Percentiles rank a stretch among this genome's conserved stretches.
phyloP scores from a whole-genome alignment of 225 moss, liverwort and hornwort genomes.

The Neckera pumila region DNA sequence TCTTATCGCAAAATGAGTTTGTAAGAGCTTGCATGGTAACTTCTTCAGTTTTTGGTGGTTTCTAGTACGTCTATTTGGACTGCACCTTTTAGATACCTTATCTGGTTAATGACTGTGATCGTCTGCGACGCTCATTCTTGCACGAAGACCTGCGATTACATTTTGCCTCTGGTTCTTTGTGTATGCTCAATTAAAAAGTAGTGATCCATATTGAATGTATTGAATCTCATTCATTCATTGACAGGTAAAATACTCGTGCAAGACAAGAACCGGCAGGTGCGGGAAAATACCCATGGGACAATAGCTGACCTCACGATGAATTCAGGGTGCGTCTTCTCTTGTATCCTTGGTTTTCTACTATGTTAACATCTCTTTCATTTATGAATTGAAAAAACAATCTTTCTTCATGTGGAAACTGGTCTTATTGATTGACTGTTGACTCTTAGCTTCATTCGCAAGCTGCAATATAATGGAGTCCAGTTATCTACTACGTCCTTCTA shows the following conservation, averaged over 20 bases:
- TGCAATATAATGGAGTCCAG: neutral
- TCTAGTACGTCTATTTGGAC: neutral
- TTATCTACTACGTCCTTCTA: neutral
- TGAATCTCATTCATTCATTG: neutral
- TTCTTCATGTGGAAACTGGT: neutral
- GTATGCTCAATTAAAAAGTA: neutral
- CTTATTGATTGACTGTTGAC: neutral
- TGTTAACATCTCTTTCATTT: neutral
- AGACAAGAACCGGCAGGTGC: slow-evolving; percentile 74
- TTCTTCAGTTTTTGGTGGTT: neutral
- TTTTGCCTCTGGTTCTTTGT: neutral
- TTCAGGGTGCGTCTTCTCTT: slow-evolving; percentile 52
- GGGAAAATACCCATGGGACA: slow-evolving; percentile 62
- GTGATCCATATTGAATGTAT: neutral
- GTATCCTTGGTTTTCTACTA: neutral
- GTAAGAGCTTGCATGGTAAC: neutral
- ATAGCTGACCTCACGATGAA: slow-evolving; percentile 63
- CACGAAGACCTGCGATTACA: neutral
- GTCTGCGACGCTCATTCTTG: neutral
- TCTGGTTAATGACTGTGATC: neutral
- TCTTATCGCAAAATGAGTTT: neutral
- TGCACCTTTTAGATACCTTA: neutral
- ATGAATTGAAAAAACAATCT: neutral
- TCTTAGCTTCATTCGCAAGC: neutral
- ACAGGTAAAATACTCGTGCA: slow-evolving; percentile 73